These are phyloP conservation scores for Microdochium paspali DNA, from an alignment of 2,329 filamentous ascomycete genomes.

Conservation along the genomic window DNA sequence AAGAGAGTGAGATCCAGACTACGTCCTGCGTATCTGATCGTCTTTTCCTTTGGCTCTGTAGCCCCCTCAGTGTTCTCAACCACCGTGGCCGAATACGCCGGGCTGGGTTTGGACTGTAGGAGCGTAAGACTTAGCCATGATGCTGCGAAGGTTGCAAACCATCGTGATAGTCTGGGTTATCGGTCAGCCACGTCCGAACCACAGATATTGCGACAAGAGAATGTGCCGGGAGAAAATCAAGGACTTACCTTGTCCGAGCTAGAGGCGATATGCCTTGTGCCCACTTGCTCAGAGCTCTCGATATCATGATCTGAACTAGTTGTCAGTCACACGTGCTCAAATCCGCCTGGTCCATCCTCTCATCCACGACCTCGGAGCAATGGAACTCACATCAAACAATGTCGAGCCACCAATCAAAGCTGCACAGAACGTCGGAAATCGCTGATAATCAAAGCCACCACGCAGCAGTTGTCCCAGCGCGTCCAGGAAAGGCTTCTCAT, in stretches of 20 bases:
- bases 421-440: conserved; percentile 56
- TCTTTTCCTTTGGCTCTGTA: conserved; percentile 6
- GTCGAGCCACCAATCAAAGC: conserved; percentile 50
- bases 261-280: neutral
- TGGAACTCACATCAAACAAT: conserved; percentile 42
- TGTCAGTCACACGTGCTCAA: no score
- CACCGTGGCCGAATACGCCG: conserved; percentile 27
- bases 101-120: conserved; percentile 44
- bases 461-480: conserved; percentile 32
- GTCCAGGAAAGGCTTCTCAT: conserved; percentile 17
- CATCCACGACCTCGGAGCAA: neutral
- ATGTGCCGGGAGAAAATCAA: neutral
- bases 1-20: conserved; percentile 82
- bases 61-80: conserved; percentile 2
- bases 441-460: conserved; percentile 41
- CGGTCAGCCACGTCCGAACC: neutral
- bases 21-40: conserved; percentile 45
- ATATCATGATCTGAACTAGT: neutral
- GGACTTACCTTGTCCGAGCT: neutral
- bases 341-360: no score
- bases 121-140: conserved; percentile 48
- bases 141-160: conserved; percentile 47
- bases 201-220: neutral
- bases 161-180: conserved; percentile 39
- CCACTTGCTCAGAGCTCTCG: neutral